phyloP scores from a whole-genome alignment of 2,329 filamentous ascomycete genomes.

The Cladosporium sp. region DNA sequence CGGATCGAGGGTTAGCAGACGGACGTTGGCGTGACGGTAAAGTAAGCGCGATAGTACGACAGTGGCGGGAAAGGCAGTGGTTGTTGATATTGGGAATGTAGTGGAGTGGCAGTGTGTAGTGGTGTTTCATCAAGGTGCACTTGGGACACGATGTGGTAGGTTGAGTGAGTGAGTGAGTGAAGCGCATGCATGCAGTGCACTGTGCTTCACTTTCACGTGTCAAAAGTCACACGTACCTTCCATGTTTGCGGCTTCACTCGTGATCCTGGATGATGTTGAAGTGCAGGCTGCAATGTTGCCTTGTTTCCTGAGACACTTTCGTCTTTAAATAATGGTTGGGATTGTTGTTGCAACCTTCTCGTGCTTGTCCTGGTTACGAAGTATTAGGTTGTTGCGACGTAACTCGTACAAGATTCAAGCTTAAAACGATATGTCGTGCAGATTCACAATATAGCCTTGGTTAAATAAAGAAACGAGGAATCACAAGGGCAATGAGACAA shows the following conservation, averaged over 20 bases:
- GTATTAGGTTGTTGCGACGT: neutral
- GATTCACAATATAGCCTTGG: neutral
- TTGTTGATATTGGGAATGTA: neutral
- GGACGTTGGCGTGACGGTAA: neutral
- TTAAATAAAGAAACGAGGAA: constrained; percentile 1
- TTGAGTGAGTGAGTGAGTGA: neutral
- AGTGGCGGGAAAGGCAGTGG: neutral
- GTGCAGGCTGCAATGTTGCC: neutral
- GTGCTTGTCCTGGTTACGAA: neutral
- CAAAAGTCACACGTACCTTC: constrained; percentile 15
- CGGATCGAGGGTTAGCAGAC: neutral
- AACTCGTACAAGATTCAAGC: neutral
- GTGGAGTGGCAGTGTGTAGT: neutral
- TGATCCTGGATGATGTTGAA: neutral
- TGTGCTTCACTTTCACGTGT: neutral
- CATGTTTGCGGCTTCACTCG: constrained; percentile 13
- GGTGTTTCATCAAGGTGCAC: constrained; percentile 15
- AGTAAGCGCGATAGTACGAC: neutral
- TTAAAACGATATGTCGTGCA: neutral
- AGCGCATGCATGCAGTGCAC: neutral
- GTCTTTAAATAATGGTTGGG: neutral
- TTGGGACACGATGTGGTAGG: neutral
- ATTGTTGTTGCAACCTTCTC: neutral
- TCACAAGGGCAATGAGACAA: constrained; percentile 13
- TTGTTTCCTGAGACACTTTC: neutral